Conservation (phyloP, 371 early-diverging fungal species). For the Zychaea mexicana region DNA sequence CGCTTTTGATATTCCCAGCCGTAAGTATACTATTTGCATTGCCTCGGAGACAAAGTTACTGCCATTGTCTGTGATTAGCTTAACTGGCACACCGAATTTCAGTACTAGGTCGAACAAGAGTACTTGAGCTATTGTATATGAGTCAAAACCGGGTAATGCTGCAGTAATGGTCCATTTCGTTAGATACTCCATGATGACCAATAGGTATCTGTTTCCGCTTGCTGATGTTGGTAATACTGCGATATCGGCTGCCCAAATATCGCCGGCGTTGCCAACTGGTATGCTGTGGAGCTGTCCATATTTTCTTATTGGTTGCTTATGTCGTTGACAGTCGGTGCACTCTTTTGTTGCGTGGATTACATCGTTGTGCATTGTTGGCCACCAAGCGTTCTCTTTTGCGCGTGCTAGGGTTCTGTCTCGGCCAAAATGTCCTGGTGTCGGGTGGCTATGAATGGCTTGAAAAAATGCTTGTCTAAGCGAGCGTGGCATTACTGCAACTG, state of each 20-base stretch:
- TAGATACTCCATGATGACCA: conserved; percentile 24
- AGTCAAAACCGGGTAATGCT: conserved; percentile 5
- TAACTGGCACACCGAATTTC: not conserved
- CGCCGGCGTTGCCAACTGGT: not conserved
- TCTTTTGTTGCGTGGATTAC: not conserved
- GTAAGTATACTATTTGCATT: conserved; percentile 6
- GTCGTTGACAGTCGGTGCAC: not conserved
- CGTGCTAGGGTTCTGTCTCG: conserved; percentile 11
- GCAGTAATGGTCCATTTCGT: conserved; percentile 18
- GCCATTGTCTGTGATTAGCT: conserved; percentile 19
- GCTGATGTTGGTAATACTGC: conserved; percentile 17
- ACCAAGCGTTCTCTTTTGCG: conserved; percentile 6
- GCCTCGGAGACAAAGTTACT: conserved; percentile 12
- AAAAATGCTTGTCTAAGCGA: not conserved
- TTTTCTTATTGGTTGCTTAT: conserved; percentile 11
- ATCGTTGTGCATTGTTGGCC: conserved; percentile 11
- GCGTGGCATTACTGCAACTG: not conserved
- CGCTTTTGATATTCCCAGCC: conserved; percentile 11
- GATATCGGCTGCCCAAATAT: conserved; percentile 26
- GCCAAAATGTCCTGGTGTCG: conserved; percentile 18
- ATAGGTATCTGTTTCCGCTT: conserved; percentile 16
- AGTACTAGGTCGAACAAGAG: not conserved
- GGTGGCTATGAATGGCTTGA: not conserved
- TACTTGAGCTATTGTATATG: not conserved
- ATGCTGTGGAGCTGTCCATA: not conserved